Percentiles rank a stretch among this genome's conserved stretches.
Conservation (phyloP, 1,139 yeast species). For the Hyphopichia buzzinii region DNA sequence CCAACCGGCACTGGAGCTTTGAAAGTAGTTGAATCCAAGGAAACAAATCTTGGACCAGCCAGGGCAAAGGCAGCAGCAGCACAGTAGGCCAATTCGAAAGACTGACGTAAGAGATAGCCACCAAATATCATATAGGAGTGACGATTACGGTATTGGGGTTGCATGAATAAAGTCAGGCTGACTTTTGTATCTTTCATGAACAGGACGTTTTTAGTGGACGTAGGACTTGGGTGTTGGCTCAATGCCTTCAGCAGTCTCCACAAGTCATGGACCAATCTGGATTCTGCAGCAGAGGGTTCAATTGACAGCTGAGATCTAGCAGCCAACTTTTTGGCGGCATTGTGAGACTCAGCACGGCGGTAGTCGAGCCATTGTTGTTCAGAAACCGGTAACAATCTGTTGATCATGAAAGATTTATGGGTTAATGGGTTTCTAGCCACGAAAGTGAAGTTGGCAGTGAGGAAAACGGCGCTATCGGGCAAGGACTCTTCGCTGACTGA, state of each 20-base stretch:
- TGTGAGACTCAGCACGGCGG: slow-evolving; percentile 85
- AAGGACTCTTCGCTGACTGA: slow-evolving; percentile 47
- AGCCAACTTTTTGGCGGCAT: slow-evolving; percentile 75
- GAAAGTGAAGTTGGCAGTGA: slow-evolving; percentile 89
- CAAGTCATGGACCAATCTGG: slow-evolving; percentile 70
- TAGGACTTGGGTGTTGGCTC: slow-evolving; percentile 21
- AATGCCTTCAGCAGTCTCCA: slow-evolving; percentile 61
- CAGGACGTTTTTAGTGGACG: slow-evolving; percentile 44
- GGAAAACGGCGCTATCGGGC: slow-evolving; percentile 49
- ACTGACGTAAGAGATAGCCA: slow-evolving; percentile 85
- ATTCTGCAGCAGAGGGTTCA: slow-evolving; percentile 73
- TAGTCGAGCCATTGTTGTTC: slow-evolving; percentile 80
- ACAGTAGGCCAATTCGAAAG: slow-evolving; percentile 90
- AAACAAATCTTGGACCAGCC: slow-evolving; percentile 82
- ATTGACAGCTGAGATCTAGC: slow-evolving; percentile 62
- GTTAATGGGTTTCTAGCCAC: slow-evolving; percentile 93
- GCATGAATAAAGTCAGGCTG: slow-evolving; percentile 82
- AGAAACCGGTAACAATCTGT: slow-evolving; percentile 69
- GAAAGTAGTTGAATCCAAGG: slow-evolving; percentile 87
- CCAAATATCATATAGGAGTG: slow-evolving; percentile 95
- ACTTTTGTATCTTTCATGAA: slow-evolving; percentile 72
- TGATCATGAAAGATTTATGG: slow-evolving; percentile 82
- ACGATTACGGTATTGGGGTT: slow-evolving; percentile 92
- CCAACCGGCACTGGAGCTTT: slow-evolving; percentile 96
- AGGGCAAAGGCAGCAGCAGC: slow-evolving; percentile 85